These are phyloP conservation scores for Astrocystis sublimbata DNA, from an alignment of 495 filamentous ascomycete genomes.

Conservation along the genomic window DNA sequence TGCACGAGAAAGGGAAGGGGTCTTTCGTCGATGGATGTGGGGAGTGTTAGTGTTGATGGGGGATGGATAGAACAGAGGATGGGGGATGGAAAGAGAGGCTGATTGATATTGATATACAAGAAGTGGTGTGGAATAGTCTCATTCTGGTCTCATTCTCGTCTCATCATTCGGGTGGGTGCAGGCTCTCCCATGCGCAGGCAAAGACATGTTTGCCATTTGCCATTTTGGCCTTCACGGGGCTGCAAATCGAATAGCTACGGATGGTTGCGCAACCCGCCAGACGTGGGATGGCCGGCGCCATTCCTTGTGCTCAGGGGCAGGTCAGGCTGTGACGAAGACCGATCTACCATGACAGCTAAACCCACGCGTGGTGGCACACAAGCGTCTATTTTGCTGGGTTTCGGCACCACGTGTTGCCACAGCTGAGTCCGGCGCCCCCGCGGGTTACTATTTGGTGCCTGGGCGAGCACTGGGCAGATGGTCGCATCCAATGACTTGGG, in stretches of 20 bases:
- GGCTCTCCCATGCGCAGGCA: too few species aligned
- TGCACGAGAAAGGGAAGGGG: background rate
- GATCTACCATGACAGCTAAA: background rate
- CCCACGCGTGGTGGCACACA: background rate
- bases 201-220: background rate
- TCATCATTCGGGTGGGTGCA: too few species aligned
- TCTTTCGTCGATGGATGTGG: background rate
- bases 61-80: background rate
- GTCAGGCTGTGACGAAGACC: conserved; percentile 4
- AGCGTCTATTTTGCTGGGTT: background rate
- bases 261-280: conserved; percentile 8
- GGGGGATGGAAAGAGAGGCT: background rate
- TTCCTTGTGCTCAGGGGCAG: conserved; percentile 7
- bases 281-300: conserved; percentile 15
- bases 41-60: background rate
- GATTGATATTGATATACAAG: background rate
- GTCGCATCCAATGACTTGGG: conserved; percentile 2
- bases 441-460: background rate
- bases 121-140: too few species aligned
- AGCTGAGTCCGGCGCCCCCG: conserved; percentile 3
- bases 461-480: background rate
- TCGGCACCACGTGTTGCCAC: conserved; percentile 10
- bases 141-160: too few species aligned
- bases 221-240: background rate
- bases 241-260: background rate